Evolutionary conservation across 257 asterid species (phyloP).

Genomic region (Eucommia ulmoides): DNA sequence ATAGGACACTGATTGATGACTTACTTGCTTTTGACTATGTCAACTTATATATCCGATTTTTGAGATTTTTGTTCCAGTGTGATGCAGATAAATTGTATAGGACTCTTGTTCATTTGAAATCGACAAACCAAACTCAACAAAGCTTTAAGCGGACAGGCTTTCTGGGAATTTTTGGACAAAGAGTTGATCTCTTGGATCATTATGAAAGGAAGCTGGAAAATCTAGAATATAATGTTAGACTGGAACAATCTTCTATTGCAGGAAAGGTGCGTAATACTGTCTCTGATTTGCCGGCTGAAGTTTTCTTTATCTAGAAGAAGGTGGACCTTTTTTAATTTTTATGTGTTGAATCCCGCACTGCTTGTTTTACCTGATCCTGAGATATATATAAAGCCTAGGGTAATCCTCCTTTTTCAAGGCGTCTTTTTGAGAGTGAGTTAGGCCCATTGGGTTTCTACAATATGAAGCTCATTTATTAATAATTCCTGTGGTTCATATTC

Average conservation of each 20-base stretch:
- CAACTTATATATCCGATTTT: constrained; percentile 14
- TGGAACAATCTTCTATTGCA: constrained; percentile 43
- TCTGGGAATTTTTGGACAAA: constrained; percentile 54
- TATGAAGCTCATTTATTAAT: neutral
- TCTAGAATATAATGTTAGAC: constrained; percentile 52
- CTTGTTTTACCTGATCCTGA: too few species aligned
- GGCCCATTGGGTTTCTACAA: too few species aligned
- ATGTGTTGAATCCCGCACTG: neutral
- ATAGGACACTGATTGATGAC: neutral
- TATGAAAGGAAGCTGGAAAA: constrained; percentile 67
- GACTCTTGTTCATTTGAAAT: constrained; percentile 39
- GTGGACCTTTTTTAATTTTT: too few species aligned
- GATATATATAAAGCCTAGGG: too few species aligned
- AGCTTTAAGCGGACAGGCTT: constrained; percentile 42
- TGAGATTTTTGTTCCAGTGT: constrained; percentile 31
- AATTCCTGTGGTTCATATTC: neutral
- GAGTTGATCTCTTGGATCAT: constrained; percentile 38
- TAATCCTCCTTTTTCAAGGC: too few species aligned
- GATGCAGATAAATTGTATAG: constrained; percentile 44
- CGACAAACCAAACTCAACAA: constrained; percentile 24
- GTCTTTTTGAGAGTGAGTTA: too few species aligned
- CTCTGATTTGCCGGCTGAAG: too few species aligned
- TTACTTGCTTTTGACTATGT: too few species aligned
- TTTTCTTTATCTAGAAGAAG: too few species aligned
- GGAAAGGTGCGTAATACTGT: too few species aligned